These are phyloP conservation scores for Drechmeria coniospora DNA, from an alignment of 2,329 filamentous ascomycete species.

Conservation along the genomic window DNA sequence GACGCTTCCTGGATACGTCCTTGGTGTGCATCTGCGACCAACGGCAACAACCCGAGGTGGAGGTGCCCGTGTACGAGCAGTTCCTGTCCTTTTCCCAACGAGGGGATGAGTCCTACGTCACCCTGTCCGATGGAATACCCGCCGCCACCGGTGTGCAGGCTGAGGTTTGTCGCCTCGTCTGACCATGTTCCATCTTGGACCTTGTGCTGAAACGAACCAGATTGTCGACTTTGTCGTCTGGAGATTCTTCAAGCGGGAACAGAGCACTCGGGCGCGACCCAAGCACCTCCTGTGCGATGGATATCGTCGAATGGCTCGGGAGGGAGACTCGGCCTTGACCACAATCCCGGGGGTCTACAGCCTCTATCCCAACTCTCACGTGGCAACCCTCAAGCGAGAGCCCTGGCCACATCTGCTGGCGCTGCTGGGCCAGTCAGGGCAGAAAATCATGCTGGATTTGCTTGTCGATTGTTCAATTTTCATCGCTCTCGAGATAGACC, in stretches of 20 bases:
- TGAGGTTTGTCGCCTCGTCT: conserved; percentile 32
- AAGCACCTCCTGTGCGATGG: conserved; percentile 75
- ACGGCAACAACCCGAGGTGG: neutral
- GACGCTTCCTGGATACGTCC: conserved; percentile 49
- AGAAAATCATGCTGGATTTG: conserved; percentile 62
- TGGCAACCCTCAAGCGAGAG: conserved; percentile 47
- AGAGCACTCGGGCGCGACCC: conserved; percentile 31
- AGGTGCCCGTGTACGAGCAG: conserved; percentile 31
- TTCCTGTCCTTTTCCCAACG: conserved; percentile 47
- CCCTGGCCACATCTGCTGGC: conserved; percentile 65
- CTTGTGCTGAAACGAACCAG: conserved; percentile 26
- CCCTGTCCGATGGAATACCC: conserved; percentile 30
- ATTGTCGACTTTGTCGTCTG: conserved; percentile 66
- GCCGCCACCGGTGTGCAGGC: conserved; percentile 39
- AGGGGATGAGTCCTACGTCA: conserved; percentile 41
- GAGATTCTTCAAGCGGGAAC: conserved; percentile 51
- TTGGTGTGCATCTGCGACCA: conserved; percentile 41
- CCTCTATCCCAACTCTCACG: conserved; percentile 53
- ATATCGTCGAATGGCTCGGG: conserved; percentile 38
- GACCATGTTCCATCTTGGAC: neutral
- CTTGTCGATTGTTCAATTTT: conserved; percentile 70
- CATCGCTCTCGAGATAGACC: conserved; percentile 38
- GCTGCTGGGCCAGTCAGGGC: conserved; percentile 59
- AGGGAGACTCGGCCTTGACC: conserved; percentile 15
- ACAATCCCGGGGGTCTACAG: conserved; percentile 51